Evolutionary conservation across 306 rosid species (phyloP).

Genomic region (Mimosa pudica): DNA sequence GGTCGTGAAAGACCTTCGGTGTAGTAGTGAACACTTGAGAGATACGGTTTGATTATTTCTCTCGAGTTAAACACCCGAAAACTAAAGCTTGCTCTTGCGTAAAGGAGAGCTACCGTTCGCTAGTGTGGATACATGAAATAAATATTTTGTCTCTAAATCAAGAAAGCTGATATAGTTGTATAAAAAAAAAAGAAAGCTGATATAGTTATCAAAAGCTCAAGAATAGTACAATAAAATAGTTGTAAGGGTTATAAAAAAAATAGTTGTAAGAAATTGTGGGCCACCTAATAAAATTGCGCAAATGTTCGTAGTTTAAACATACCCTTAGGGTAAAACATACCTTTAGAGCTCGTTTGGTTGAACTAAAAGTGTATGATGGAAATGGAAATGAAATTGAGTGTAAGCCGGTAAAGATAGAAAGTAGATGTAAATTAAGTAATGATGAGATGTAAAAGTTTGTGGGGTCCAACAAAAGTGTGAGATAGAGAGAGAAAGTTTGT

Average conservation of each 20-base stretch:
- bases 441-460: no score
- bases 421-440: no score
- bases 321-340: no score
- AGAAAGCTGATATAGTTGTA: constrained; percentile 18
- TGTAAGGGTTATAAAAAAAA: constrained; percentile 6
- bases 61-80: background rate
- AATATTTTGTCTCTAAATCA: constrained; percentile 36
- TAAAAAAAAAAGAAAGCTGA: constrained; percentile 26
- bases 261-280: background rate
- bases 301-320: background rate
- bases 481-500: no score
- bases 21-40: no score
- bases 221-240: constrained; percentile 16
- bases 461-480: no score
- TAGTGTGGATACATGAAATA: constrained; percentile 29
- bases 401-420: no score
- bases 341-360: no score
- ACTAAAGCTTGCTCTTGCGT: background rate
- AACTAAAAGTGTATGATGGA: no score
- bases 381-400: no score
- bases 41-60: background rate
- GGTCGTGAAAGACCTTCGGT: no score
- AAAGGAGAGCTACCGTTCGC: background rate
- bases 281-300: background rate
- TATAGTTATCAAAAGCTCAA: constrained; percentile 4